Evolutionary conservation across 1,139 yeast genomes (phyloP), one percentile per base, ranked within the genome.

Genomic region (Dujonia santamariae): DNA sequence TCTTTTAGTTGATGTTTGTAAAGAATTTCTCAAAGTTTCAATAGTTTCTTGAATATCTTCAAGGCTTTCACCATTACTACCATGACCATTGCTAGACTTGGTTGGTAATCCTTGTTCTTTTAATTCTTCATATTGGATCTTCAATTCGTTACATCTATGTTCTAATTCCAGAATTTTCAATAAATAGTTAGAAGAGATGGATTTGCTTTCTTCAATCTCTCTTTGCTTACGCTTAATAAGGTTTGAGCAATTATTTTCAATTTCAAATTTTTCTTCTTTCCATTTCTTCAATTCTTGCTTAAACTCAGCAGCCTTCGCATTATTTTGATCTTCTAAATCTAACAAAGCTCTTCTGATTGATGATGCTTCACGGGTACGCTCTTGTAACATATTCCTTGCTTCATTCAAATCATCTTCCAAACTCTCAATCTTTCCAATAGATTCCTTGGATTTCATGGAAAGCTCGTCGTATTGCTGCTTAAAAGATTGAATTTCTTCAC

Each of bases 351-450:
- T 66, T 44, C 95, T 72, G 59, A 87, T 74, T 0, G 87, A 79
- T 3, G 80, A 67, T 0, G 88, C 70, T 57, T 92, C 97, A 32
- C 90, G 68, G 1, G 83, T 78, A 42, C 95, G 75, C 45, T 88
- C 96, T 48, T 82, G 92, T 7, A 90, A 60, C 54, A 80, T 68
- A 29, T 75, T 72, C 41, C 87, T 75, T 4, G 85, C 67, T 39
- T 90, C 97, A 7, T 75, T 65, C 12, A 90, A 59, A 48, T 90
- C 96, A 39, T 87, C 96, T 46, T 85, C 90, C 32, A 90, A 57
- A 3, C 78, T 72, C 39, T 85, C 92, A 19, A 76, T 66, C 42
- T 76, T 72, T 36, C 67, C 66, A 22, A 70, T 68, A 3, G 80
- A 66, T 47, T 90, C 97, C 42, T 75, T 75, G 22, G 81, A 60